Evolutionary conservation across 2,329 filamentous ascomycete genomes (phyloP), one percentile per base, ranked within the genome.

Genomic region (Byssochlamys sp.): DNA sequence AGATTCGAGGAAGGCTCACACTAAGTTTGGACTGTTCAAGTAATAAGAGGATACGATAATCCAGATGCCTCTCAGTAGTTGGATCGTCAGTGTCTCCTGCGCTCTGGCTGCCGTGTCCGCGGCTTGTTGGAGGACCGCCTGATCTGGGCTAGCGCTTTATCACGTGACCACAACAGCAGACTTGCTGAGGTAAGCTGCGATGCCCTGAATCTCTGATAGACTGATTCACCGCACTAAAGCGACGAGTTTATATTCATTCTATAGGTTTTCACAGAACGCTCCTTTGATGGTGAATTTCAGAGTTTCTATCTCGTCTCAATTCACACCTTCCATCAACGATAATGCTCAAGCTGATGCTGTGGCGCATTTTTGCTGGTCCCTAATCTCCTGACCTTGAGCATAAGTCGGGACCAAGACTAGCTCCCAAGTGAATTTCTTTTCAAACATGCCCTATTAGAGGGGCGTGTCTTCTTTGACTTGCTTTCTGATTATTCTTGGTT

Each of bases 1-100:
- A 55, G 9, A 57, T 19, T 19, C 19, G 48, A 4, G 35, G 50
- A 57, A 56, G 52, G 56, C 27, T 14, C 29, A 60, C 57, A 57
- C 55, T n/a, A 45, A 7, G 19, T 7, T n/a, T 19, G 39, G 39
- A 19, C 3, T 56, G 19, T 54, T 55, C 55, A 56, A 45, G 58
- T 52, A 51, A 53, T 53, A 57, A 59, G 58, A 54, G 57, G 56
- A 60, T 63, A 60, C 63, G 63, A 63, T 60, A 61, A 64, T 66
- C 64, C 60, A 58, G 60, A 62, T 58, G 59, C 55, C 59, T 55
- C 52, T 58, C 52, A 31, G 27, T 56, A 19, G 19, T 19, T 19
- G 45, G 35, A 52, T 26, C 55, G 55, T 33, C 26, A 10, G 19
- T 27, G 45, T 50, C 19, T 51, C 27, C n/a, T 52, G 54, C 53